Percentiles rank a stretch among this genome's conserved stretches.
Conservation (phyloP, 2,329 filamentous ascomycete species). For the Lecanicillium sp. region DNA sequence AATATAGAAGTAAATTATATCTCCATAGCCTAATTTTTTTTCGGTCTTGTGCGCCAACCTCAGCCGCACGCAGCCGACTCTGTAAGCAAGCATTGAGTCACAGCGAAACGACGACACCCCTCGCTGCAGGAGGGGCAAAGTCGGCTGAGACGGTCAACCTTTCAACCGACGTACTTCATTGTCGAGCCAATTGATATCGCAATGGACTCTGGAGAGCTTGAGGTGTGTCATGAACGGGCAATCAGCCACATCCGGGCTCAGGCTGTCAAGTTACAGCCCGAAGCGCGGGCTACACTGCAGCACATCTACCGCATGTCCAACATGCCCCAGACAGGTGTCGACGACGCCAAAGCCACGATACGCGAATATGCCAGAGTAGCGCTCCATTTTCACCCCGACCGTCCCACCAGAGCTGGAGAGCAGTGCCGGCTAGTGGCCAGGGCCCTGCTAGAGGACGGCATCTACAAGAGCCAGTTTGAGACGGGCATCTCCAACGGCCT, state of each 20-base stretch:
- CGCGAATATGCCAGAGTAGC: constrained; percentile 10
- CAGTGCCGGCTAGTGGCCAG: constrained; percentile 6
- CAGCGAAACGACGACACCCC: too few relatives aligned
- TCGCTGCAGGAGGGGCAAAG: too few relatives aligned
- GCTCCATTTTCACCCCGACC: constrained; percentile 15
- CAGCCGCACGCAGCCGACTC: too few relatives aligned
- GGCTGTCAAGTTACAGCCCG: neutral
- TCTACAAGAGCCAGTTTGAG: constrained; percentile 14
- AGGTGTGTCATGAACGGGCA: neutral
- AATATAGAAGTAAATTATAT: too few relatives aligned
- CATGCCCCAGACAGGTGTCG: neutral
- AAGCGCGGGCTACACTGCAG: neutral
- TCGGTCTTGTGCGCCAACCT: too few relatives aligned
- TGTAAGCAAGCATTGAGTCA: too few relatives aligned
- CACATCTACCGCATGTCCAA: constrained; percentile 7
- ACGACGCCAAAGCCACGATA: neutral
- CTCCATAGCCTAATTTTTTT: too few relatives aligned
- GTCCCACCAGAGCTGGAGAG: constrained; percentile 8
- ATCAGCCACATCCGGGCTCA: neutral
- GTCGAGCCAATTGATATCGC: too few relatives aligned
- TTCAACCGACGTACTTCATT: too few relatives aligned
- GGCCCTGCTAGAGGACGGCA: constrained; percentile 9
- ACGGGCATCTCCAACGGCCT: constrained; percentile 15
- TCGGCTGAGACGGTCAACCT: too few relatives aligned
- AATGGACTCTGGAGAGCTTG: neutral